Base-by-base conservation (phyloP, 2,329 filamentous ascomycete species). In the Diplodia sapinea region DNA sequence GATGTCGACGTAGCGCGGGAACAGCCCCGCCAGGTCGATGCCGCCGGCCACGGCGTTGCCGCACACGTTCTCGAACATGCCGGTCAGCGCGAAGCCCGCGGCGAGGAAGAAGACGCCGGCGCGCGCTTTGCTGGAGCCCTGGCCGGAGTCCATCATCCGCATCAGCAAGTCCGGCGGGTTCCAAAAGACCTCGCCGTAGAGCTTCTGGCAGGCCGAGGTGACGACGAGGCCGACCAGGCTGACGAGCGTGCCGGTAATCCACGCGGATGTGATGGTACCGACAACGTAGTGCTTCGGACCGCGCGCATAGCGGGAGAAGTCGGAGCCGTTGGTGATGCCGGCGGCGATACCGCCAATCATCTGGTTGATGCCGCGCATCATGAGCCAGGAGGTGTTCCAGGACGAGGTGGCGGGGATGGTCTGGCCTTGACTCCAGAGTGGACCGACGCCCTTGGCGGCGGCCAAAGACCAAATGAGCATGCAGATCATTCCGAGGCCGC, bases 311-410 rank as follows among this genome's bases (percentile, higher is more conserved):
- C 82, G 77, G 1, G 80, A 80, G 70, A 82, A 83, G 70, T 83
- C 82, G 20, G 77, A 80, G 12, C 78, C 77, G 59, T 81, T 81
- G 5, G 78, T 80, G 38, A 82, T 81, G 0, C 79, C 79, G 0
- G 79, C 79, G 0, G 80, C 79, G 7, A 81, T 72, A 1, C 76
- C 71, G 1, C 81, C 81, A 12, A 83, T 70, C 33, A 76, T 76
- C 57, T 82, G 80, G 65, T 82, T 83, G 64, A 83, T 79, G 0
- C 80, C 80, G 12, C 78, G 75, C 79, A 82, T 81, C 66, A 82
- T 80, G 9, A 83, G 74, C 81, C 81, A 83, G 0, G 79, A 81
- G 0, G 76, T 71, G 69, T 78, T 79, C 75, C 76, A 82, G 9
- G 56, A 40, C 2, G 77, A 79, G 4, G 72, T 72, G n/a, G 72